phyloP scores from a whole-genome alignment of 163 green algal genomes.

The Chlorella variabilis region DNA sequence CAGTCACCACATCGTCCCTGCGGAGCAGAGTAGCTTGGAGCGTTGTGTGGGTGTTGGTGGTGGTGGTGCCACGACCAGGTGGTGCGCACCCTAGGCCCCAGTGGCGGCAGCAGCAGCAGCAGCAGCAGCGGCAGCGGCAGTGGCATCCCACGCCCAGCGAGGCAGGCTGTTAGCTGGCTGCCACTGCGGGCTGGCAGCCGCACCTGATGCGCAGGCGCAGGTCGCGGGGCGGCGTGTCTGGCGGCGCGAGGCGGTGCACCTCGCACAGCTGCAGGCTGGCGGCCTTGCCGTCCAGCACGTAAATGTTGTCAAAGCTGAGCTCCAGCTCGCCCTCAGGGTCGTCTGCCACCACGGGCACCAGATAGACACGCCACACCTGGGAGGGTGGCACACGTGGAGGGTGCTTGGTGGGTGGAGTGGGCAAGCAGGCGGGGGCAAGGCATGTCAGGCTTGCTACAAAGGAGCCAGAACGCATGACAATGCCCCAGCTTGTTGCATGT shows the following conservation, averaged over 20 bases:
- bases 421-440: too few species aligned
- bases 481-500: too few species aligned
- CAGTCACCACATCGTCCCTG: slow-evolving; percentile 36
- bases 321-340: slow-evolving; percentile 17
- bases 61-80: background rate
- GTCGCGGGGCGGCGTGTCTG: slow-evolving; percentile 20
- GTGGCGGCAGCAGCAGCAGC: background rate
- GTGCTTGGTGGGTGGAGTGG: too few species aligned
- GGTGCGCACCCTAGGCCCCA: too few species aligned
- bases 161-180: too few species aligned
- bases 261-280: slow-evolving; percentile 3
- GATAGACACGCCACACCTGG: slow-evolving; percentile 24
- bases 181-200: too few species aligned
- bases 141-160: background rate
- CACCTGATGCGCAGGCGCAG: slow-evolving; percentile 41
- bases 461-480: too few species aligned
- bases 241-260: slow-evolving; percentile 38
- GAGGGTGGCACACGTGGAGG: too few species aligned
- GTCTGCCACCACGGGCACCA: background rate
- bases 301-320: slow-evolving; percentile 33
- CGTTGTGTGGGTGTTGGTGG: too few species aligned
- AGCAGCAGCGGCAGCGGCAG: too few species aligned
- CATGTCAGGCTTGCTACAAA: too few species aligned
- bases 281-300: slow-evolving; percentile 36
- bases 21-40: too few species aligned